phyloP scores from a whole-genome alignment of 139 green algal genomes.

The Tetraselmis striata region DNA sequence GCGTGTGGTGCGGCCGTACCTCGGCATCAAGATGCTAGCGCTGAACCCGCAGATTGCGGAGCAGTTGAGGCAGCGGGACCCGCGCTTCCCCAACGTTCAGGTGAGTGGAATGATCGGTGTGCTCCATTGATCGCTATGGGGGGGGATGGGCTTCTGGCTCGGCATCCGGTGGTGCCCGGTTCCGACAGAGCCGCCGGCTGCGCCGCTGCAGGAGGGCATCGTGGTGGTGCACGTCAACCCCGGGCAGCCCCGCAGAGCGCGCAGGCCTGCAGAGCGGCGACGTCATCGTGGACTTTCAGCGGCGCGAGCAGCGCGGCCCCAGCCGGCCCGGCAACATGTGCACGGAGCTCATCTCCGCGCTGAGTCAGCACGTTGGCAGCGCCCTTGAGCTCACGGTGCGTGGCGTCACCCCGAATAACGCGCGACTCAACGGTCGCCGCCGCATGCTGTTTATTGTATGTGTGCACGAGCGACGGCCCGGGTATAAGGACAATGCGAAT shows the following conservation, averaged over 20 bases:
- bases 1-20: conserved; percentile 56
- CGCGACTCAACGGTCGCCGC: too few species aligned
- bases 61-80: conserved; percentile 32
- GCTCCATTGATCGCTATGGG: too few species aligned
- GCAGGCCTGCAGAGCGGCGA: conserved; percentile 54
- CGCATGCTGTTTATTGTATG: too few species aligned
- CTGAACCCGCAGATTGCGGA: conserved; percentile 31
- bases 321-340: conserved; percentile 19
- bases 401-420: too few species aligned
- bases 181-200: too few species aligned
- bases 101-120: too few species aligned
- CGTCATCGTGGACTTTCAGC: conserved; percentile 47
- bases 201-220: conserved; percentile 37
- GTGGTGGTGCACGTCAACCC: conserved; percentile 43
- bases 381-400: conserved; percentile 33
- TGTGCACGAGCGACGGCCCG: too few species aligned
- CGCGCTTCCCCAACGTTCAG: conserved; percentile 1
- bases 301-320: not conserved
- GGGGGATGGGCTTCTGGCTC: too few species aligned
- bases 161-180: too few species aligned
- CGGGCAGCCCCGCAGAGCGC: conserved; percentile 43
- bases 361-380: conserved; percentile 38
- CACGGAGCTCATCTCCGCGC: conserved; percentile 25
- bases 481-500: too few species aligned
- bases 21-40: conserved; percentile 71